Conservation (phyloP, 495 filamentous ascomycete species). For the Schizothecium vesticola region DNA sequence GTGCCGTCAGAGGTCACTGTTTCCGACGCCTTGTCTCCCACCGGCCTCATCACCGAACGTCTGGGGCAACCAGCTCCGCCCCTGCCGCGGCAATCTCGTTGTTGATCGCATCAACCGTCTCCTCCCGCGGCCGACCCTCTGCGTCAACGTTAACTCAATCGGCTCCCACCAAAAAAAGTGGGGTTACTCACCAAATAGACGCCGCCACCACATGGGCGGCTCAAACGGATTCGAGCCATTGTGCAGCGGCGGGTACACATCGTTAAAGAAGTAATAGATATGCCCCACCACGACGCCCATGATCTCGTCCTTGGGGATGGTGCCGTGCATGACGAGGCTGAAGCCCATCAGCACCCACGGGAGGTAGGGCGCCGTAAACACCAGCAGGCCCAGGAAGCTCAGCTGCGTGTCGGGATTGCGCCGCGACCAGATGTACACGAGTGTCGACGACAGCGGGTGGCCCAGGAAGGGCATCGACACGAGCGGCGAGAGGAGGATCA, state of each 20-base stretch:
- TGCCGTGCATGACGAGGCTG: conserved; percentile 77
- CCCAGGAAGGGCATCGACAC: conserved; percentile 88
- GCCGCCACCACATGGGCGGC: conserved; percentile 85
- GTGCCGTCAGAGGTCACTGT: not conserved
- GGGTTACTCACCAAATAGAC: conserved; percentile 58
- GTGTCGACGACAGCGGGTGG: conserved; percentile 75
- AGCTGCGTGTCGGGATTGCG: conserved; percentile 87
- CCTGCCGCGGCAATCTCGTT: conserved; percentile 50
- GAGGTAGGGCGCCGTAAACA: conserved; percentile 89
- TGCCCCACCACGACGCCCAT: conserved; percentile 91
- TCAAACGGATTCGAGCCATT: conserved; percentile 81
- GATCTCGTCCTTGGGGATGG: conserved; percentile 90
- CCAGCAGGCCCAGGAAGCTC: conserved; percentile 83
- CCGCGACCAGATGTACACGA: conserved; percentile 98
- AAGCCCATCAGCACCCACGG: conserved; percentile 96
- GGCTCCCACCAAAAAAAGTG: not conserved
- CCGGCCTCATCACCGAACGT: conserved; percentile 24
- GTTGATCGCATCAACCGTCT: conserved; percentile 44
- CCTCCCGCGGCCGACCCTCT: conserved; percentile 41
- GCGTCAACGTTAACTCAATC: conserved; percentile 1
- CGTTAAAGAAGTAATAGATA: conserved; percentile 96
- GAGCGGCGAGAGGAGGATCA: conserved; percentile 77
- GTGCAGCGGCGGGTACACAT: conserved; percentile 90
- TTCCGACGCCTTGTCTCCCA: not conserved
- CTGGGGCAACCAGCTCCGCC: conserved; percentile 25